Evolutionary conservation across 148 eudicot genomes (phyloP), one percentile per base, ranked within the genome.

Genomic region (Diospyros kaki): DNA sequence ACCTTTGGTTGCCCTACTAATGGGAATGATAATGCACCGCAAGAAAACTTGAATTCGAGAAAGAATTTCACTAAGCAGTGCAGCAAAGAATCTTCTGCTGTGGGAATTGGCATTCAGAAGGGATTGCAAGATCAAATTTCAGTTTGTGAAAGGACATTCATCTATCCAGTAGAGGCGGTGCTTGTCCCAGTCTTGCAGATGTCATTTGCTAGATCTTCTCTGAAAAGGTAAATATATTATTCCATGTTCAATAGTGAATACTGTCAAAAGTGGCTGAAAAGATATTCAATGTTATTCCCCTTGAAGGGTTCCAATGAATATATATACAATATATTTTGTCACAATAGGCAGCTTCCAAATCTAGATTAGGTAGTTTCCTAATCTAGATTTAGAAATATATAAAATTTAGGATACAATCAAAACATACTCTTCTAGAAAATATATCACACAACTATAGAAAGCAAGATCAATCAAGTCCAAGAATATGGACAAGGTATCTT

Each of bases 161-260:
- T 92, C 62, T 92, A 95, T 84, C 93, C 97, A 59, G 75, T 86
- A 3, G 98, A 95, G 78, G 96, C 97, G 58, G 89, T 95, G 73
- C 85, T 95, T 82, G 94, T 95, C 77, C 98, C 98, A 42, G 83
- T 92, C 61, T 77, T 95, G 85, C 96, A 88, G 76, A 84, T 90
- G 42, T 89, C 98, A 75, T 86, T 81, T 86, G 89, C 96, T 66
- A 89, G 93, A 81, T 83, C 96, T 56, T 89, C 89, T 81, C 70
- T 95, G 73, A 92, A 88, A 78, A 92, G 98, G 98, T 90, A 79
- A 52, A 39, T 40, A 42, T 13, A 9, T 58, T 17, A 13, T 68
- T 72, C 18, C 62, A 50, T 69, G 43, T 46, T 75, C 72, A 48
- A 28, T 28, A 28, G 28, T 28, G 28, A 28, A 28, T 28, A 28